Percentiles rank a stretch among this genome's conserved stretches.
Conservation (phyloP, 148 eudicot genomes). For the Fagopyrum esculentum region DNA sequence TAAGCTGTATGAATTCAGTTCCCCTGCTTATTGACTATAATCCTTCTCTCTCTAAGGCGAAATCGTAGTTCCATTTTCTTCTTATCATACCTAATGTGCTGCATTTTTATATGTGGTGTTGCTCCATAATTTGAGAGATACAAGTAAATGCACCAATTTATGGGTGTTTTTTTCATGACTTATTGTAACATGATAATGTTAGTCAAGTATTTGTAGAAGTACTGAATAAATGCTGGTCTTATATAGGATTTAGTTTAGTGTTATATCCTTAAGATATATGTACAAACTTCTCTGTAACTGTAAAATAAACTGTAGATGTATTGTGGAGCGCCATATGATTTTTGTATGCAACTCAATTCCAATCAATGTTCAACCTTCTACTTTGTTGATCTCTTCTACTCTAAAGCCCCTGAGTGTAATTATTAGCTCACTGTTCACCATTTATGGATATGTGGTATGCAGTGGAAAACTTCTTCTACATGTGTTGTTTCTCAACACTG, state of each 20-base stretch:
- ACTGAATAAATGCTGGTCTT: neutral
- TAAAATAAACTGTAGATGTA: neutral
- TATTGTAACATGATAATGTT: neutral
- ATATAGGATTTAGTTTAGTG: neutral
- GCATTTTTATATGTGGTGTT: neutral
- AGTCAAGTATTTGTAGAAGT: too few relatives aligned
- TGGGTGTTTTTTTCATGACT: neutral
- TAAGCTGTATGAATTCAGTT: neutral
- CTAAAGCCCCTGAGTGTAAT: neutral
- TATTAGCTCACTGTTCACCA: conserved; percentile 5
- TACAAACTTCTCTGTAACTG: neutral
- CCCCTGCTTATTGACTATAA: neutral
- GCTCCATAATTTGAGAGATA: neutral
- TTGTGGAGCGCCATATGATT: neutral
- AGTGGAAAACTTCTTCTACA: neutral
- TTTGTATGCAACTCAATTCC: neutral
- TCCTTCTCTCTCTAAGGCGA: neutral
- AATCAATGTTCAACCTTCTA: neutral
- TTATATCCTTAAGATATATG: neutral
- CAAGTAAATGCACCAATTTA: neutral
- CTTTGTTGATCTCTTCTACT: neutral
- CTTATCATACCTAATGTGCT: neutral
- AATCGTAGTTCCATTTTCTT: neutral
- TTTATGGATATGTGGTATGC: neutral
- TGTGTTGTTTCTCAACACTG: neutral